phyloP scores from a whole-genome alignment of 257 asterid species.

The Thymus mandschuricus region DNA sequence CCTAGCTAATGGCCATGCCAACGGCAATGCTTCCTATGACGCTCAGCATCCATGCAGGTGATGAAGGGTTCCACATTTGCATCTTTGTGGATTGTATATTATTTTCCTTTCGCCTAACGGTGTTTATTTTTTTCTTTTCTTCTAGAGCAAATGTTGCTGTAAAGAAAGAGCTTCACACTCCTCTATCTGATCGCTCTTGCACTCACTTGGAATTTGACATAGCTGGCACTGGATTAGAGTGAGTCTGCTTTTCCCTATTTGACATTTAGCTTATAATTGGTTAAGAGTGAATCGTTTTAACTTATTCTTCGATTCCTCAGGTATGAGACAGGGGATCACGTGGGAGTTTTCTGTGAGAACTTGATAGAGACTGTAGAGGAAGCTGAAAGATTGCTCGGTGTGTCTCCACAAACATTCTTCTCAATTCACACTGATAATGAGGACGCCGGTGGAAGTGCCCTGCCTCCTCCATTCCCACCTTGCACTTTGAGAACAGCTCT shows the following conservation, averaged over 20 bases:
- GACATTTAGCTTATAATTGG: background rate
- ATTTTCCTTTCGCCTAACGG: slow-evolving; percentile 25
- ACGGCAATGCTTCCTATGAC: slow-evolving; percentile 66
- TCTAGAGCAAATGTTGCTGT: slow-evolving; percentile 79
- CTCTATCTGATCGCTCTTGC: slow-evolving; percentile 95
- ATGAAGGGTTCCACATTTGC: background rate
- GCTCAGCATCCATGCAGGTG: slow-evolving; percentile 97
- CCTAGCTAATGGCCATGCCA: slow-evolving; percentile 57
- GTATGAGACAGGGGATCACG: slow-evolving; percentile 97
- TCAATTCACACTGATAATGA: slow-evolving; percentile 80
- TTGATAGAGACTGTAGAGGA: slow-evolving; percentile 81
- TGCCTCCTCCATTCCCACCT: slow-evolving; percentile 91
- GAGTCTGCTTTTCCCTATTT: slow-evolving; percentile 32
- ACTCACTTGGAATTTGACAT: slow-evolving; percentile 97
- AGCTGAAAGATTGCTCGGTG: slow-evolving; percentile 75
- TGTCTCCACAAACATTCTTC: slow-evolving; percentile 82
- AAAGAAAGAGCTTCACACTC: slow-evolving; percentile 91
- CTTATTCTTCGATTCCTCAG: slow-evolving; percentile 45
- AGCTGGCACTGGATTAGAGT: slow-evolving; percentile 87
- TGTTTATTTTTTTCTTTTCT: slow-evolving; percentile 14
- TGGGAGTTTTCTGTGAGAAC: slow-evolving; percentile 96
- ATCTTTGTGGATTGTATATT: background rate
- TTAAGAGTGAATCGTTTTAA: background rate
- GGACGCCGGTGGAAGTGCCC: slow-evolving; percentile 69
- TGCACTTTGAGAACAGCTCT: slow-evolving; percentile 91